Evolutionary conservation across 768 basidiomycete species (phyloP), one percentile per base, ranked within the genome.

Genomic region (Porpolomopsis calyptriformis): DNA sequence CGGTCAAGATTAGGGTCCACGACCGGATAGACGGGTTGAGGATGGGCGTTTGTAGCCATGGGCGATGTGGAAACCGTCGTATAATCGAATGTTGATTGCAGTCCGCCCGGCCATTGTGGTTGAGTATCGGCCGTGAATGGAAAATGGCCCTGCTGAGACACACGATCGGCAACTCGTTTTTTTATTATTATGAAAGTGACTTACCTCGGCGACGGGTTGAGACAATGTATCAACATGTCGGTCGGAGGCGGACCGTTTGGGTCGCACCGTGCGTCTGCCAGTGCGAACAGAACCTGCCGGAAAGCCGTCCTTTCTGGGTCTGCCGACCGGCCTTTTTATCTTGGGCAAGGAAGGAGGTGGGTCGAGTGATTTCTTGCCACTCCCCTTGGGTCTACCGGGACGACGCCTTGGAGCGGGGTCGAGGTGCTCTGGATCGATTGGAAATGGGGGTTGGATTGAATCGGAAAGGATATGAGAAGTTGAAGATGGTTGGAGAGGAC

Each of bases 291-390:
- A 81, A 10, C 85, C 85, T 24, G 85, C 80, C 33, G 85, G 85
- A 29, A 85, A 72, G 0, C 86, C 86, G 53, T 88, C 85, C 60
- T 88, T 86, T 53, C 86, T 65, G 2, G 86, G 86, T 11, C 86
- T 70, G 1, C 86, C 86, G 1, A 88, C 85, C 12, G 86, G 86
- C 37, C 86, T 69, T 60, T 85, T 87, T 44, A 77, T 62, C 61
- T 82, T 83, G 22, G 74, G 69, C 0, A 55, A 53, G 35, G 43
- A 23, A 0, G 64, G 51, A 9, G 61, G 55, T 26, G 63, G 55
- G 23, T 67, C 61, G 27, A 64, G 61, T 39, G 63, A 69, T 58
- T 87, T 88, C 66, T 83, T 85, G 10, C 80, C 82, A 55, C 82
- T 85, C 27, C 85, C 85, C 57, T 85, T 85, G 4, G 85, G 85